Base-by-base conservation (phyloP, 768 basidiomycete species). In the Leucogyrophana mollusca region DNA sequence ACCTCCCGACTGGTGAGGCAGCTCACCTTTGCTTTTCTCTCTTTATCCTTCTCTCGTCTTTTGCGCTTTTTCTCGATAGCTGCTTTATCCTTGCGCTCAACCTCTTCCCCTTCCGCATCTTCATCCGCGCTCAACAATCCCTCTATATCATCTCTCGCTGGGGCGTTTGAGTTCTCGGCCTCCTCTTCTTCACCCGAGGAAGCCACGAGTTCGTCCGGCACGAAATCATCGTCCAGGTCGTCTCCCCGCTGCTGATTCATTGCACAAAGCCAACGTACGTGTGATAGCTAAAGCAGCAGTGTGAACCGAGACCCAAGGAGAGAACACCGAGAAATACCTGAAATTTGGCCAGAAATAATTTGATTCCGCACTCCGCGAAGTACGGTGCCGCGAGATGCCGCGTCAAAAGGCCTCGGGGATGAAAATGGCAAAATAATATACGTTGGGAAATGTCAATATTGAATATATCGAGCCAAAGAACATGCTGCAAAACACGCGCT, bases 151-250 rank as follows among this genome's bases (percentile, higher is more conserved):
- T 76, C 73, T 16, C 57, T 60, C 2, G 60, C 58, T 2, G 58
- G 60, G 33, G 56, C 61, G 36, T 40, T 61, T 21, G 59, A 43
- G 20, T 62, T 55, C 14, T 64, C 61, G 43, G 41, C 25, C 3
- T 41, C 43, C 0, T 63, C 62, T 51, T 87, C 87, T 37, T 80
- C 83, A 9, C 73, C 84, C 0, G 82, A 85, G 11, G 78, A 66
- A 1, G 81, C 83, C 0, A 87, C 77, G 11, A 79, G 69, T 35
- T 85, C 83, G 51, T 93, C 84, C 24, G 76, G 76, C 41, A 86
- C 71, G 59, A 86, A 90, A 53, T 91, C 86, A 62, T 93, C 91
- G 39, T 87, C 88, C 16, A 94, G 74, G 72, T 90, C 90, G 72
- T 94, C 88, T 34, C 85, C 83, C 50, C 72, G 73, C 65, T 70